These are phyloP conservation scores for Vanrija sp. DNA, from an alignment of 1,284 basidiomycete species.

Conservation along the genomic window DNA sequence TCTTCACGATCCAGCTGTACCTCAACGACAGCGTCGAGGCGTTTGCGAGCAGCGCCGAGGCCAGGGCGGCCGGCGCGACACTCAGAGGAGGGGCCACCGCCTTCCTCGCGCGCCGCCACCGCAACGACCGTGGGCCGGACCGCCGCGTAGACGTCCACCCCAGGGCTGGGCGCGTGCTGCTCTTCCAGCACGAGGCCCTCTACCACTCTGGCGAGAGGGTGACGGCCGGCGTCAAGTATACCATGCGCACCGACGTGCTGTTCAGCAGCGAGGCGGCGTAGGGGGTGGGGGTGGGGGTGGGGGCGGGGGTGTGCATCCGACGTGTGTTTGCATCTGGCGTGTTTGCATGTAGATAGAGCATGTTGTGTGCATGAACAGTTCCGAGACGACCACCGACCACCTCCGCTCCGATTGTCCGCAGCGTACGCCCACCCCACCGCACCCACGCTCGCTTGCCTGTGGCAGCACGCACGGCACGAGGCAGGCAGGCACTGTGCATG, in stretches of 20 bases:
- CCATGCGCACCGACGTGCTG: background rate
- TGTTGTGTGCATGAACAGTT: too few species aligned
- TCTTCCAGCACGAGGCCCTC: background rate
- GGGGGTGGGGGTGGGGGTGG: too few species aligned
- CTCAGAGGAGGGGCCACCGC: background rate
- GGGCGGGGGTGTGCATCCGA: too few species aligned
- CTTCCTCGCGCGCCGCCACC: background rate
- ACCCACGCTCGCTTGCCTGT: too few species aligned
- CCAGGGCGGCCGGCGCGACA: background rate
- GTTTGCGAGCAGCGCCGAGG: background rate
- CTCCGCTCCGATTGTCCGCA: too few species aligned
- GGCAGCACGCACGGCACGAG: too few species aligned
- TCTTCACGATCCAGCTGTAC: conserved; percentile 1
- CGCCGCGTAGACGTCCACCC: background rate
- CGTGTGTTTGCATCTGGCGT: too few species aligned
- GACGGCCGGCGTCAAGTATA: background rate
- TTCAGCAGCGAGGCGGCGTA: background rate
- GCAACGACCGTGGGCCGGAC: background rate
- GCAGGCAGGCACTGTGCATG: too few species aligned
- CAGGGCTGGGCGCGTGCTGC: background rate
- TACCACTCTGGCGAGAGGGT: background rate
- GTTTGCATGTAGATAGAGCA: too few species aligned
- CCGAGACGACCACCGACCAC: too few species aligned
- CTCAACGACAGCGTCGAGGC: conserved; percentile 1
- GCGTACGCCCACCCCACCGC: too few species aligned